phyloP scores from a whole-genome alignment of 768 basidiomycete species.

The Xerocomellus amylosporus region DNA sequence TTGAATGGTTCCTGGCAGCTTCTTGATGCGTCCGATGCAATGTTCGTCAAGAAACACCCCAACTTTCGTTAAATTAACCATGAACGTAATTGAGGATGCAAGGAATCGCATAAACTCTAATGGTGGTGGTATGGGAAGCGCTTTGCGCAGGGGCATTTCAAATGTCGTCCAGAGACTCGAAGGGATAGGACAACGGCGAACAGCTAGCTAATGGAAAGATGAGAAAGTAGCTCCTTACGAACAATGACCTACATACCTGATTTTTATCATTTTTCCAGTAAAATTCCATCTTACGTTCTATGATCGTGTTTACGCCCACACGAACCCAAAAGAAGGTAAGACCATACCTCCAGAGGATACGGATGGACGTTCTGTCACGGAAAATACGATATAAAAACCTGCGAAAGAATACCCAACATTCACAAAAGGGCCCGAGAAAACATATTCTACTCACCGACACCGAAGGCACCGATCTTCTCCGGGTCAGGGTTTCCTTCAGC shows the following conservation, averaged over 20 bases:
- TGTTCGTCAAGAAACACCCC: conserved; percentile 77
- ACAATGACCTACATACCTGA: not conserved
- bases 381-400: conserved; percentile 80
- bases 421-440: too few relatives aligned
- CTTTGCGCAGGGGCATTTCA: conserved; percentile 78
- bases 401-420: too few relatives aligned
- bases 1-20: conserved; percentile 52
- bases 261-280: not conserved
- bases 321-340: not conserved
- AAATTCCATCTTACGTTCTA: not conserved
- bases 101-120: conserved; percentile 90
- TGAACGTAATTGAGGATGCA: conserved; percentile 90
- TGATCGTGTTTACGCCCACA: not conserved
- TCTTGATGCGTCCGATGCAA: conserved; percentile 60
- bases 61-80: conserved; percentile 69
- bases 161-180: conserved; percentile 71
- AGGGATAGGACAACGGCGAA: not conserved
- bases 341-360: not conserved
- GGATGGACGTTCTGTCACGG: conserved; percentile 45
- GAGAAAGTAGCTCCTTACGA: not conserved
- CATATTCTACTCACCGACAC: conserved; percentile 53
- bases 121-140: conserved; percentile 65
- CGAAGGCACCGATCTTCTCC: conserved; percentile 94
- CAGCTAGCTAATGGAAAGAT: not conserved
- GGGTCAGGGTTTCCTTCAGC: conserved; percentile 95